These are phyloP conservation scores for Globisporangium perplexum DNA, from an alignment of 352 stramenopile species.

Conservation along the genomic window DNA sequence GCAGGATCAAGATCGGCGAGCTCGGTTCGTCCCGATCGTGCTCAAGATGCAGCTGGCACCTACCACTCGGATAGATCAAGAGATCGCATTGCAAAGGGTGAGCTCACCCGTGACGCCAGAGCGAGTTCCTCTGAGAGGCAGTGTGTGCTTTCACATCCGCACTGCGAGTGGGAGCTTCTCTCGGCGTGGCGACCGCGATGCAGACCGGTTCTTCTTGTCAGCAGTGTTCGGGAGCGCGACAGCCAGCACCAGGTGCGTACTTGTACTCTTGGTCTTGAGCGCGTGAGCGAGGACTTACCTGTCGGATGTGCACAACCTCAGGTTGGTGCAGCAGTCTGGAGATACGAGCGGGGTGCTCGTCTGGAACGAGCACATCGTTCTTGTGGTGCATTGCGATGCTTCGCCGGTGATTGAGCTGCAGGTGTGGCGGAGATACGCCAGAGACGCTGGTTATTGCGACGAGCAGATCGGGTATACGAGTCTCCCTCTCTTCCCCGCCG, in stretches of 20 bases:
- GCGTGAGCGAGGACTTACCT: not conserved
- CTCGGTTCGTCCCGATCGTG: slow-evolving; percentile 2
- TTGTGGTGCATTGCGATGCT: slow-evolving; percentile 10
- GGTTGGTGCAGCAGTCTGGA: not conserved
- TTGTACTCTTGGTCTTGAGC: not conserved
- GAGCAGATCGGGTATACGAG: slow-evolving; percentile 19
- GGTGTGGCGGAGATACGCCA: slow-evolving; percentile 3
- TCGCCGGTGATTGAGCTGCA: slow-evolving; percentile 20
- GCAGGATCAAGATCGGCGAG: not conserved
- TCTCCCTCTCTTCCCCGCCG: slow-evolving; percentile 21
- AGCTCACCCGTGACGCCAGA: not conserved
- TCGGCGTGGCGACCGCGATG: not conserved
- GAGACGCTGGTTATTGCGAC: not conserved
- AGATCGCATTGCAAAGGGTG: not conserved
- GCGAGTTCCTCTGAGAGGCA: not conserved
- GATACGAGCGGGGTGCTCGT: slow-evolving; percentile 4
- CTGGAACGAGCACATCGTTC: slow-evolving; percentile 30
- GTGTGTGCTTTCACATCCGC: slow-evolving; percentile 6
- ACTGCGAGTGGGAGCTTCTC: slow-evolving; percentile 3
- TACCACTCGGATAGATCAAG: not conserved
- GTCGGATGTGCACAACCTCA: not conserved
- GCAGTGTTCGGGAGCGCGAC: not conserved
- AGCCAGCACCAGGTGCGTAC: slow-evolving; percentile 2
- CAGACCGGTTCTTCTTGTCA: slow-evolving; percentile 1
- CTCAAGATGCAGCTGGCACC: slow-evolving; percentile 3